phyloP scores from a whole-genome alignment of 192 early-diverging fungal genomes.

The Podila epicladia region DNA sequence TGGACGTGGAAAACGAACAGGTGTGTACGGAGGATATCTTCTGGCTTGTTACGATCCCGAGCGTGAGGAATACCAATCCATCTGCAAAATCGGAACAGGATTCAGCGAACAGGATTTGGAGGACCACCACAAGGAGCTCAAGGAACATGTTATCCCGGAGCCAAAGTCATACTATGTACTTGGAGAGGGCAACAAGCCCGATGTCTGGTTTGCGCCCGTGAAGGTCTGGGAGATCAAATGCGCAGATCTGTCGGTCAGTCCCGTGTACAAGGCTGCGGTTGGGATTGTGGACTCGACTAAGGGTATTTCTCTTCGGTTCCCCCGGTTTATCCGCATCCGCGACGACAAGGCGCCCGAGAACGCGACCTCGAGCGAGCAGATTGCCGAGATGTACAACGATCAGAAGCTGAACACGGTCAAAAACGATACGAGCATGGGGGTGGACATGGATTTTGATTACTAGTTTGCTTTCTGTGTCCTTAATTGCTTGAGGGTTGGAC shows the following conservation, averaged over 20 bases:
- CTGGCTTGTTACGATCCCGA: conserved; percentile 98
- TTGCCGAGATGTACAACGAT: conserved; percentile 51
- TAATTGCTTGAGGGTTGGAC: too few species aligned
- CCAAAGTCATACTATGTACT: conserved; percentile 86
- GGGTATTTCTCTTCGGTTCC: conserved; percentile 97
- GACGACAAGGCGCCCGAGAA: conserved; percentile 96
- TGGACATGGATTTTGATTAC: conserved; percentile 48
- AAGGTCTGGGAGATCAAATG: conserved; percentile 97
- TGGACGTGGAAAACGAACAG: conserved; percentile 96
- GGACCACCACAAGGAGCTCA: conserved; percentile 74
- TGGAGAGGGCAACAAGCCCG: conserved; percentile 85
- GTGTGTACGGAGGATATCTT: conserved; percentile 95
- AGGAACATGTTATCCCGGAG: conserved; percentile 75
- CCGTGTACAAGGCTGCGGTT: conserved; percentile 90
- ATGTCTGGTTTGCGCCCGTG: conserved; percentile 96
- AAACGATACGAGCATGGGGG: conserved; percentile 33
- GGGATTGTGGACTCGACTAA: conserved; percentile 85
- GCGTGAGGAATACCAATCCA: conserved; percentile 93
- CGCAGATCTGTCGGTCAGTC: conserved; percentile 97
- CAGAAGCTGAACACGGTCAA: conserved; percentile 51
- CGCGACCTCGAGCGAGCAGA: conserved; percentile 90
- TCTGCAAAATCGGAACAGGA: conserved; percentile 99
- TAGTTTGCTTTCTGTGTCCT: not conserved
- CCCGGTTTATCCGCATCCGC: conserved; percentile 92
- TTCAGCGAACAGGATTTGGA: conserved; percentile 92